Evolutionary conservation across 1,139 yeast genomes (phyloP), one percentile per base, ranked within the genome.

Genomic region (Yamadazyma aaseri): DNA sequence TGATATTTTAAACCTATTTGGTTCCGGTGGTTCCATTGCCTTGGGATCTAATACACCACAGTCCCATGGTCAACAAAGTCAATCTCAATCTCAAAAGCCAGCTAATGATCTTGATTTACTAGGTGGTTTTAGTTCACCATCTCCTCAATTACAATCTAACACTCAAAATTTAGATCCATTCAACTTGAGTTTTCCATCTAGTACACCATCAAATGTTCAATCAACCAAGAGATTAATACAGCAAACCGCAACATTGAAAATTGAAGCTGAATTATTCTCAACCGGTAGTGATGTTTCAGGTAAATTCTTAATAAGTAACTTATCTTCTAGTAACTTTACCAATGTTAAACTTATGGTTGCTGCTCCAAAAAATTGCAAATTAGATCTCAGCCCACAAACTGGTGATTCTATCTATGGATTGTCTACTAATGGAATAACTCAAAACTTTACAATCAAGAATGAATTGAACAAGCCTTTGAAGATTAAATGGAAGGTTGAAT

Each of bases 401-500:
- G 73, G 79, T 26, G 79, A 75, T 36, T 48, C 58, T 10, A 51
- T 89, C 12, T 64, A 67, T 35, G 75, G 83, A 2, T 69, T 67
- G 35, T 65, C 71, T 31, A 62, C 59, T 22, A 71, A 74, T 36
- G 83, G 82, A 5, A 68, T 86, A 13, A 64, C 69, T 4, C 95
- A 86, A 56, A 65, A 60, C 18, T 73, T 82, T 38, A 55, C 58
- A n/a, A 71, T 90, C 40, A 79, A 73, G 32, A 76, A 79, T 48
- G 72, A 78, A 3, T 46, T 54, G 3, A 55, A 56, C 32, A 66
- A 66, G 44, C 58, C 73, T 15, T 68, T 86, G 47, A 89, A 86
- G 60, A 68, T 90, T 39, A 84, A 89, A 56, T 90, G 95, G 94
- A 86, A 84, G 56, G 73, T 78, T 20, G 76, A 76, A 40, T 89